phyloP scores from a whole-genome alignment of 2,329 filamentous ascomycete species.

The Pleochaeta shiraiana region DNA sequence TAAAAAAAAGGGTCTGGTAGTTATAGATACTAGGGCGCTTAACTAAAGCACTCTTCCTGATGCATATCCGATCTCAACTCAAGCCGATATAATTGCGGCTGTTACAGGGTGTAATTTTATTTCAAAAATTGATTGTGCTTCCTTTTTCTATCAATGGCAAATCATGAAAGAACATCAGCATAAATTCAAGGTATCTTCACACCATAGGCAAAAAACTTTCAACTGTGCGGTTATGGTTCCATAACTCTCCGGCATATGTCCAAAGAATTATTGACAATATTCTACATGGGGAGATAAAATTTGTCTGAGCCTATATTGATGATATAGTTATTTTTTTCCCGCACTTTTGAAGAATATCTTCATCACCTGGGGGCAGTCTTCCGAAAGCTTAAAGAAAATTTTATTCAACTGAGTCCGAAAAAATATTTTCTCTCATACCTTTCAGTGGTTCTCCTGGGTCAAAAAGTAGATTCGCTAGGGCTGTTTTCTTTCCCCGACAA shows the following conservation, averaged over 20 bases:
- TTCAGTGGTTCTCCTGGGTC: neutral
- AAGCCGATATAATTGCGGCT: neutral
- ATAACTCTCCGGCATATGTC: neutral
- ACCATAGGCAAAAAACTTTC: neutral
- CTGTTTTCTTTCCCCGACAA: neutral
- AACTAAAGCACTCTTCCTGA: neutral
- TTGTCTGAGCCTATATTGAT: neutral
- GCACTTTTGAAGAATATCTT: neutral
- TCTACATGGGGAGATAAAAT: neutral
- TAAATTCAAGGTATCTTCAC: neutral
- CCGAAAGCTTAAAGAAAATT: neutral
- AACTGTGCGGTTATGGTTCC: neutral
- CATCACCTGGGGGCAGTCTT: neutral
- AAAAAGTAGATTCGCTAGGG: neutral
- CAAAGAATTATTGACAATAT: neutral
- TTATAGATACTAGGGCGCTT: neutral
- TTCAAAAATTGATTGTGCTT: neutral
- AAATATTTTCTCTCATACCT: neutral
- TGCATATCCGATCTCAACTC: neutral
- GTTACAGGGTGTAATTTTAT: neutral
- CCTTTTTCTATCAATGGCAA: neutral
- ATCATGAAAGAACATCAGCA: neutral
- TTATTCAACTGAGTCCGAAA: neutral
- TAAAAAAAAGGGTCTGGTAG: neutral
- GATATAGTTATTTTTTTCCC: neutral